Base-by-base conservation (phyloP, 257 asterid species). In the Capsicum pubescens region DNA sequence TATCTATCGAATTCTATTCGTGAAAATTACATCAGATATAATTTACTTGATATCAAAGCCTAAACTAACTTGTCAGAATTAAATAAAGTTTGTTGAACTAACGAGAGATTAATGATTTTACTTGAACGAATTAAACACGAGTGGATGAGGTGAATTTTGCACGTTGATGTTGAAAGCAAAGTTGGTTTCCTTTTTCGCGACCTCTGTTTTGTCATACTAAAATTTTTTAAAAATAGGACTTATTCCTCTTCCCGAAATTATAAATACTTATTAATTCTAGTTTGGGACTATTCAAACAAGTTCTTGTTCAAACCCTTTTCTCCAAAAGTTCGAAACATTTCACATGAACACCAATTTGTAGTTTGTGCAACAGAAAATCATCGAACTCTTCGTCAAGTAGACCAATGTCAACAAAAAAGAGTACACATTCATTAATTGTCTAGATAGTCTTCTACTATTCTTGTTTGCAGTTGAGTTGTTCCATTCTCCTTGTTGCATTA, bases 1-100 rank as follows among this genome's bases (percentile, higher is more conserved):
- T 26, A 26, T 26, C 32, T 26, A 26, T 26, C 32, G 2, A 26
- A 26, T 26, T 26, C 2, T 26, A 26, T 26, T 26, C 2, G 32
- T 26, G 32, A 26, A 26, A 26, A 26, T 26, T 1, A 26, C 32
- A 26, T 26, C 32, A 26, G 32, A 26, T 26, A 26, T 26, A 26
- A 0, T 26, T 26, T 26, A 26, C 32, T 26, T 26, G 2, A 26
- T 26, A 26, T 26, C 32, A 26, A 39, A 39, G 4, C 5, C 44
- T 39, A 39, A 39, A 39, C 44, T 39, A 39, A 39, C 60, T 13
- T 50, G 39, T 74, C 13, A 74, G 44, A 12, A 12, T 10, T 12
- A 11, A 2, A 12, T 74, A n/a, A 70, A 76, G 63, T 14, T 76
- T 52, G 81, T 76, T 76, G 81, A 76, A 76, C 81, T 21, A 52